Evolutionary conservation across 495 filamentous ascomycete species (phyloP).

Genomic region (Daldinia bambusicola): DNA sequence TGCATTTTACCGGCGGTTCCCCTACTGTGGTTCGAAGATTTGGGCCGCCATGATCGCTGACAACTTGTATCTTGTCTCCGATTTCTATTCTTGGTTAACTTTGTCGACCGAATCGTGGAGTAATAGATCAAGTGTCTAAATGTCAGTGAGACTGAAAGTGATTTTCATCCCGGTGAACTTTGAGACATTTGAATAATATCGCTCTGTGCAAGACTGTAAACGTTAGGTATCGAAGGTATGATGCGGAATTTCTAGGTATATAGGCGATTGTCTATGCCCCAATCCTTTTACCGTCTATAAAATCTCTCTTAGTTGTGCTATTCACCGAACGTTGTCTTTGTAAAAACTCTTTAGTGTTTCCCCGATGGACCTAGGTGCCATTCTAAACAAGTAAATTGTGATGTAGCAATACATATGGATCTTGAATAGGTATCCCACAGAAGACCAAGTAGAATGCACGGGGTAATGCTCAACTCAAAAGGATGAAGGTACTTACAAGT

Average conservation of each 20-base stretch:
- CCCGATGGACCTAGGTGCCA: not conserved
- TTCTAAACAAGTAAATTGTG: not conserved
- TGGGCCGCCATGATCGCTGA: slow-evolving; percentile 37
- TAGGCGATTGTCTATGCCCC: not conserved
- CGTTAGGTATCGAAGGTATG: not conserved
- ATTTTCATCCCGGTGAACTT: too few species aligned
- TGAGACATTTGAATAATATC: not conserved
- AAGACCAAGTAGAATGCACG: not conserved
- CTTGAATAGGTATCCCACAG: not conserved
- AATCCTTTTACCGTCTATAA: not conserved
- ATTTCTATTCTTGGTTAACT: slow-evolving; percentile 29
- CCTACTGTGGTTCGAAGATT: slow-evolving; percentile 27
- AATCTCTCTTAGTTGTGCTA: not conserved
- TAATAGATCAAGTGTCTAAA: slow-evolving; percentile 26
- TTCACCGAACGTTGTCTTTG: not conserved
- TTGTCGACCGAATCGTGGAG: slow-evolving; percentile 19
- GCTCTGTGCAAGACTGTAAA: not conserved
- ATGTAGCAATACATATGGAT: not conserved
- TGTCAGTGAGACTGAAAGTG: not conserved
- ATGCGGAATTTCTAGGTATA: too few species aligned
- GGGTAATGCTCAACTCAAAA: not conserved
- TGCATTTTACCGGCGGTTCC: slow-evolving; percentile 15
- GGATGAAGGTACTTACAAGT: not conserved
- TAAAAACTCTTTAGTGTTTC: not conserved
- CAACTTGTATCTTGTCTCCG: slow-evolving; percentile 29